Evolutionary conservation across 2,329 filamentous ascomycete genomes (phyloP).

Genomic region (Plectosphaerella sp.): DNA sequence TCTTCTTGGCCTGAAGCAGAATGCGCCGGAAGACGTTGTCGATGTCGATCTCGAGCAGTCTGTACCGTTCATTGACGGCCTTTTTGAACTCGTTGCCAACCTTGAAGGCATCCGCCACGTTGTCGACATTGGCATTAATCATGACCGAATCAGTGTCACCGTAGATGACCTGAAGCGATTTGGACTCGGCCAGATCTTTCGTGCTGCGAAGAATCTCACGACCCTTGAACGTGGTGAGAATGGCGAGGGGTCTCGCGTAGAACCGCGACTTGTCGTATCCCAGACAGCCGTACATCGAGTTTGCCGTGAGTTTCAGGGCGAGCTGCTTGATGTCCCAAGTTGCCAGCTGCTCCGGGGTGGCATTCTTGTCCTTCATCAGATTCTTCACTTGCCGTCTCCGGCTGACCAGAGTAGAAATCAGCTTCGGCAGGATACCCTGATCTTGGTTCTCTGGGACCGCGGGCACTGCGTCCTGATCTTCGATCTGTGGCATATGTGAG

Average conservation of each 20-base stretch:
- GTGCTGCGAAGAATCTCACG: constrained; percentile 95
- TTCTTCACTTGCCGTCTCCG: constrained; percentile 90
- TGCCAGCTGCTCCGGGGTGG: constrained; percentile 79
- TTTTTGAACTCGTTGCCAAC: constrained; percentile 94
- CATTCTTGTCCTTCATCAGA: constrained; percentile 90
- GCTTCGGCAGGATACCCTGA: constrained; percentile 79
- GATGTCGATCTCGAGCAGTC: constrained; percentile 92
- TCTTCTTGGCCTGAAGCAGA: constrained; percentile 95
- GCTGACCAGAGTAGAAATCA: constrained; percentile 88
- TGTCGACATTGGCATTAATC: constrained; percentile 98
- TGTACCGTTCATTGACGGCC: constrained; percentile 90
- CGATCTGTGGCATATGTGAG: constrained; percentile 31
- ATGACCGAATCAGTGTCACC: constrained; percentile 99
- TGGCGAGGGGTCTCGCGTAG: constrained; percentile 89
- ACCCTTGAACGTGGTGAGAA: constrained; percentile 95
- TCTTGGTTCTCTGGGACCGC: constrained; percentile 76
- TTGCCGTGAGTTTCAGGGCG: constrained; percentile 93
- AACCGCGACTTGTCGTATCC: constrained; percentile 97
- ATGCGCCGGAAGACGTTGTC: constrained; percentile 95
- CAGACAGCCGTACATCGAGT: constrained; percentile 99
- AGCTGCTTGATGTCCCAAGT: constrained; percentile 99
- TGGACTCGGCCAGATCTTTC: constrained; percentile 90
- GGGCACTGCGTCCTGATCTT: constrained; percentile 84
- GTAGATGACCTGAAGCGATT: constrained; percentile 91
- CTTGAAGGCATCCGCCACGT: constrained; percentile 82